phyloP scores from a whole-genome alignment of 2,329 filamentous ascomycete species.

The Zymoseptoria ardabiliae region DNA sequence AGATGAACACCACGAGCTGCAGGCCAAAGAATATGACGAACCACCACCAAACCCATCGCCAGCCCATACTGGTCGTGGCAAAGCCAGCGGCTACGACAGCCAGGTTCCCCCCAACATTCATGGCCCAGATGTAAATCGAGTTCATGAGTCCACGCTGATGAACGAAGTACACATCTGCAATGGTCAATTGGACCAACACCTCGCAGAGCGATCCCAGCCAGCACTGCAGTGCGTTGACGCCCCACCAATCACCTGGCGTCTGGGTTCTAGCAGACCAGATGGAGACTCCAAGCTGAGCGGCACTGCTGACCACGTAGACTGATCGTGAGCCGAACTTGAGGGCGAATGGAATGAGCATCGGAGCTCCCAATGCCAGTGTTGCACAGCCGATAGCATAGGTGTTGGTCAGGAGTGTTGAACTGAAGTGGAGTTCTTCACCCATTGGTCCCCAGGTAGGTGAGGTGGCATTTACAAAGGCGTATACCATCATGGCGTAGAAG shows the following conservation, averaged over 20 bases:
- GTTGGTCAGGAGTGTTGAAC: slow-evolving; percentile 37
- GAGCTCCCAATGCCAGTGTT: slow-evolving; percentile 42
- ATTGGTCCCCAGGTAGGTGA: slow-evolving; percentile 39
- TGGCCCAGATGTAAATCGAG: slow-evolving; percentile 38
- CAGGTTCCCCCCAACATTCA: slow-evolving; percentile 30
- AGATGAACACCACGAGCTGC: slow-evolving; percentile 35
- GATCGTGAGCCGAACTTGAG: slow-evolving; percentile 46
- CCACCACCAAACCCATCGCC: slow-evolving; percentile 45
- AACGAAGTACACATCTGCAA: slow-evolving; percentile 40
- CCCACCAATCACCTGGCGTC: slow-evolving; percentile 38
- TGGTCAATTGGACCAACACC: slow-evolving; percentile 46
- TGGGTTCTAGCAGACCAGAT: slow-evolving; percentile 43
- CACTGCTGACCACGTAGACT: slow-evolving; percentile 42
- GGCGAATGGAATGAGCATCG: slow-evolving; percentile 46
- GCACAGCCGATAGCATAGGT: slow-evolving; percentile 40
- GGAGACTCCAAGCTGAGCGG: slow-evolving; percentile 42
- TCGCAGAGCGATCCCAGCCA: slow-evolving; percentile 44
- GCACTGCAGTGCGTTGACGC: slow-evolving; percentile 39
- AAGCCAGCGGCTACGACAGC: slow-evolving; percentile 37
- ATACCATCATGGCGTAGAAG: slow-evolving; percentile 39
- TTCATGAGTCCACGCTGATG: slow-evolving; percentile 43
- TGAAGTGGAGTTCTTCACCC: slow-evolving; percentile 38
- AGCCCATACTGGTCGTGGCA: slow-evolving; percentile 37
- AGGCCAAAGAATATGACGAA: slow-evolving; percentile 35
- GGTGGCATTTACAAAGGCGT: slow-evolving; percentile 36